Percentiles rank a stretch among this genome's conserved stretches.
These are phyloP conservation scores for Populus hybrid DNA, from an alignment of 441 rosid species.

Conservation along the genomic window DNA sequence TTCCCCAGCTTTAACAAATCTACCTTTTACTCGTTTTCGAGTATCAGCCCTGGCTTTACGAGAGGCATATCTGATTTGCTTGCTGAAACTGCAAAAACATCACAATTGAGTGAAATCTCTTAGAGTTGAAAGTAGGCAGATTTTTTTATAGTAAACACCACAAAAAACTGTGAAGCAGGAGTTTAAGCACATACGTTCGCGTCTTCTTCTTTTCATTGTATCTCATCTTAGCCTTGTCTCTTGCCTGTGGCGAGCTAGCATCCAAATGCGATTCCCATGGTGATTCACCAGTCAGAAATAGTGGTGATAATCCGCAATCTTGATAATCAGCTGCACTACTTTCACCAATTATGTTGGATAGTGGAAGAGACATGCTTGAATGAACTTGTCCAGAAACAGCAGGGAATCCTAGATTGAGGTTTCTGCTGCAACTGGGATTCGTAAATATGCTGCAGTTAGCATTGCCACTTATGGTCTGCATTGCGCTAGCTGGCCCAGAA, in stretches of 20 bases:
- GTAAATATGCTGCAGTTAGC: conserved; percentile 30
- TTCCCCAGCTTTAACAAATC: conserved; percentile 86
- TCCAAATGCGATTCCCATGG: conserved; percentile 71
- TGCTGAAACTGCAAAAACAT: conserved; percentile 48
- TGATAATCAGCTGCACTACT: conserved; percentile 48
- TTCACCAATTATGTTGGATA: conserved; percentile 59
- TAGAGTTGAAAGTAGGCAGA: not conserved
- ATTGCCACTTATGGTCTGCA: conserved; percentile 24
- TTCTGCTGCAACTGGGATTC: conserved; percentile 39
- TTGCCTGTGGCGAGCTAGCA: conserved; percentile 44
- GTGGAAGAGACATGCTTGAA: conserved; percentile 48
- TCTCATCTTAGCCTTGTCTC: conserved; percentile 65
- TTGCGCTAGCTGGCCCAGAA: conserved; percentile 26
- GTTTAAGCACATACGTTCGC: conserved; percentile 31
- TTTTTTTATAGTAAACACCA: not conserved
- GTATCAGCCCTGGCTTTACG: conserved; percentile 85
- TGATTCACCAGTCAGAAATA: conserved; percentile 42
- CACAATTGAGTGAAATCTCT: conserved; percentile 2
- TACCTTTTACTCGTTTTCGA: conserved; percentile 82
- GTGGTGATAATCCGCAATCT: conserved; percentile 52
- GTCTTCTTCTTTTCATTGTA: conserved; percentile 69
- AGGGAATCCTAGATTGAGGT: conserved; percentile 43
- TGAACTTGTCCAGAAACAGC: conserved; percentile 38
- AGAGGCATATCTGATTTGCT: conserved; percentile 72
- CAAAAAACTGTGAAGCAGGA: not conserved